Percentiles rank a stretch among this genome's conserved stretches.
phyloP scores from a whole-genome alignment of 345 rosid species.

The Capsella bursapastoris region DNA sequence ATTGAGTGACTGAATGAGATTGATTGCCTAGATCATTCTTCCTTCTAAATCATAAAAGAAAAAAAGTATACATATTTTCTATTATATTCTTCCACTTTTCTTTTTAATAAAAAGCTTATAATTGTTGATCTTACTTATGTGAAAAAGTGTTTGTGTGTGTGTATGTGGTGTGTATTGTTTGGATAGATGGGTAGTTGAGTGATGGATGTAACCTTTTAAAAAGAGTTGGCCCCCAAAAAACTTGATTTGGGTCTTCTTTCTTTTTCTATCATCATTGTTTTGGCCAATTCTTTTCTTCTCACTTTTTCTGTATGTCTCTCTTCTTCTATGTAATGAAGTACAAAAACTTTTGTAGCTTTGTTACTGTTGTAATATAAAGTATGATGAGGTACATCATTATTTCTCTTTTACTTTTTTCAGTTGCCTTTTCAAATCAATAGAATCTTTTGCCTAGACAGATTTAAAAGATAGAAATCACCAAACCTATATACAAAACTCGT shows the following conservation, averaged over 20 bases:
- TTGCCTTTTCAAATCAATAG: constrained; percentile 10
- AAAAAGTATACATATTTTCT: neutral
- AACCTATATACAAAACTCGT: constrained; percentile 8
- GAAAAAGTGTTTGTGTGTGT: constrained; percentile 32
- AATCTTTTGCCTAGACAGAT: constrained; percentile 4
- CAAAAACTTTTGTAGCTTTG: constrained; percentile 22
- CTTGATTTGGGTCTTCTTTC: constrained; percentile 43
- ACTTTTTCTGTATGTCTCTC: constrained; percentile 36
- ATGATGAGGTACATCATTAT: constrained; percentile 37
- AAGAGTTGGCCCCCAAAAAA: constrained; percentile 43
- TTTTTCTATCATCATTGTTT: constrained; percentile 41
- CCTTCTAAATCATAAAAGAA: constrained; percentile 24
- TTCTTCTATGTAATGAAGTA: constrained; percentile 39
- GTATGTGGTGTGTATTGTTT: constrained; percentile 42
- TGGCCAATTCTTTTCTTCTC: constrained; percentile 18
- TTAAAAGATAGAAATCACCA: neutral
- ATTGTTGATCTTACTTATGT: constrained; percentile 40
- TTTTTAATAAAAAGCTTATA: constrained; percentile 23
- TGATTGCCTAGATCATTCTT: constrained; percentile 41
- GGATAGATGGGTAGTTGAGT: constrained; percentile 43
- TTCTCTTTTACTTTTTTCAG: constrained; percentile 26
- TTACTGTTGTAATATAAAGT: constrained; percentile 38
- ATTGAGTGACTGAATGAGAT: constrained; percentile 44
- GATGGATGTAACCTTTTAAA: constrained; percentile 44
- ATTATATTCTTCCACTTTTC: constrained; percentile 24